These are phyloP conservation scores for Alloteropsis semialata DNA, from an alignment of 176 grass and related monocot genomes.

Conservation along the genomic window DNA sequence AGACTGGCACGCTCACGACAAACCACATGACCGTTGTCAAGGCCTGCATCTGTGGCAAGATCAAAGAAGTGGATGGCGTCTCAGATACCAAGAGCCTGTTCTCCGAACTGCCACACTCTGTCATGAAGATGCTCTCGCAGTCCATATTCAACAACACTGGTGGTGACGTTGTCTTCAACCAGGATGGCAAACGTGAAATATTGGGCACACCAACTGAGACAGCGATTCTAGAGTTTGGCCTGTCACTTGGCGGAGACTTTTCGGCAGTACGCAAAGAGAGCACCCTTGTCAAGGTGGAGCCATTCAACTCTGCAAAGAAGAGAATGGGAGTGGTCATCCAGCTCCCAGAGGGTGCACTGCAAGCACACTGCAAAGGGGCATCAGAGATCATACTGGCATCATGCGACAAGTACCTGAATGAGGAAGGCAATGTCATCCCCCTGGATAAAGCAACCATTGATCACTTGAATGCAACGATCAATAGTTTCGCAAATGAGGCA, in stretches of 20 bases:
- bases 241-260: constrained; percentile 74
- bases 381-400: constrained; percentile 94
- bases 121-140: constrained; percentile 54
- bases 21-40: constrained; percentile 97
- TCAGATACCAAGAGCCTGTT: constrained; percentile 43
- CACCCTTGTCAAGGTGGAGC: constrained; percentile 78
- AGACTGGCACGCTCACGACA: constrained; percentile 91
- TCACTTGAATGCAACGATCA: constrained; percentile 67
- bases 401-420: constrained; percentile 66
- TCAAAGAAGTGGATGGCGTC: constrained; percentile 54
- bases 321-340: constrained; percentile 94
- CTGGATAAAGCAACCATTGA: constrained; percentile 52
- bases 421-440: constrained; percentile 54
- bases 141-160: constrained; percentile 93
- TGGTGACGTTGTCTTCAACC: constrained; percentile 74
- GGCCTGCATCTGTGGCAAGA: constrained; percentile 79
- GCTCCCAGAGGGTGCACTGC: constrained; percentile 54
- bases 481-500: constrained; percentile 84
- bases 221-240: constrained; percentile 81
- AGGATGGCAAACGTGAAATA: constrained; percentile 74
- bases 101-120: constrained; percentile 55
- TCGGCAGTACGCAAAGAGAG: constrained; percentile 54
- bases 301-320: constrained; percentile 93
- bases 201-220: constrained; percentile 91
- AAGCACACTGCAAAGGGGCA: constrained; percentile 82